Evolutionary conservation across 2,329 filamentous ascomycete species (phyloP).

Genomic region (Colletotrichum aenigma): DNA sequence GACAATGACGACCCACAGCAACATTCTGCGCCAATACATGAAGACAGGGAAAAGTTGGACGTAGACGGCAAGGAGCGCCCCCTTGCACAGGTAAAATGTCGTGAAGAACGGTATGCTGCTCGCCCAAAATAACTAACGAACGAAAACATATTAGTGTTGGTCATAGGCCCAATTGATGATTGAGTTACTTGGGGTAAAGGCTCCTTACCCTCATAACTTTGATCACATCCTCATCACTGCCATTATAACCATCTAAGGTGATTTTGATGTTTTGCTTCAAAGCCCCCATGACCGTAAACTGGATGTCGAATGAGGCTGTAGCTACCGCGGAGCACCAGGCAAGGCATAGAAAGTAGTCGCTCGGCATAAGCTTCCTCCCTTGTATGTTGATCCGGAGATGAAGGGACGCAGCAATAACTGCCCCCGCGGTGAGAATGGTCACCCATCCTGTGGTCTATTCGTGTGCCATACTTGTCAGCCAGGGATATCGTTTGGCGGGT

Average conservation of each 20-base stretch:
- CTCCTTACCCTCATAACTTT: neutral
- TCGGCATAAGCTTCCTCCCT: neutral
- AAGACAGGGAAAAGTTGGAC: slow-evolving; percentile 11
- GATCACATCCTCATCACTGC: neutral
- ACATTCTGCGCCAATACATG: slow-evolving; percentile 11
- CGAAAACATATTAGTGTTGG: neutral
- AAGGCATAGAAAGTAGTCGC: slow-evolving; percentile 13
- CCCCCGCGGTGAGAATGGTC: slow-evolving; percentile 7
- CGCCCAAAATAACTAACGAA: slow-evolving; percentile 6
- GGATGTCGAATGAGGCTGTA: slow-evolving; percentile 15
- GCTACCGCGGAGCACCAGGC: slow-evolving; percentile 6
- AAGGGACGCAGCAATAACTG: slow-evolving; percentile 12
- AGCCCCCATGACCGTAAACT: slow-evolving; percentile 8
- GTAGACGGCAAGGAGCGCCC: slow-evolving; percentile 13
- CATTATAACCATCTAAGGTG: slow-evolving; percentile 2
- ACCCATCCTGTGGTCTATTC: slow-evolving; percentile 15
- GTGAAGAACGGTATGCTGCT: slow-evolving; percentile 17
- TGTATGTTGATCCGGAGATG: slow-evolving; percentile 16
- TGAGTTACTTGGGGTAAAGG: neutral
- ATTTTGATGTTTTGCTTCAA: slow-evolving; percentile 13
- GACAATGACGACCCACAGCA: neutral
- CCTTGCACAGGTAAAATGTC: slow-evolving; percentile 14
- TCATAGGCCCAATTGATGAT: too few relatives aligned
- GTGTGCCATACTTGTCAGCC: neutral
- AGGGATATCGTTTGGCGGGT: neutral